Conservation (phyloP, 2,329 filamentous ascomycete genomes). For the Talaromyces albobiverticillius region DNA sequence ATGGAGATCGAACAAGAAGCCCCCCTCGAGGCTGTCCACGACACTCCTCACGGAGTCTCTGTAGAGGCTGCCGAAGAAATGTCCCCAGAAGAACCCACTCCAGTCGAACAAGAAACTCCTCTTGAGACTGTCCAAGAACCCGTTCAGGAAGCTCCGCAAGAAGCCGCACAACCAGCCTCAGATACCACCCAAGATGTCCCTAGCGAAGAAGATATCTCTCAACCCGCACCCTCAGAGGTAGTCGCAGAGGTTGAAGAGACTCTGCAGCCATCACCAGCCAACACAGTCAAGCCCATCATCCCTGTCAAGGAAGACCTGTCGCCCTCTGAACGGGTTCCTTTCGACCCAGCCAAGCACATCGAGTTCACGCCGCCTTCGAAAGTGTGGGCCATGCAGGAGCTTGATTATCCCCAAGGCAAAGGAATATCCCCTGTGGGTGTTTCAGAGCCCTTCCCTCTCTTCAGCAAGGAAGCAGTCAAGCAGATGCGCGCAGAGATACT, state of each 20-base stretch:
- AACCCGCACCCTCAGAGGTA: neutral
- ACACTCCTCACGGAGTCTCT: neutral
- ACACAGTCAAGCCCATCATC: constrained; percentile 24
- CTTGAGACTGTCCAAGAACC: neutral
- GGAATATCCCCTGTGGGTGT: constrained; percentile 63
- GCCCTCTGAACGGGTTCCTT: constrained; percentile 31
- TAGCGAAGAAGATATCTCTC: neutral
- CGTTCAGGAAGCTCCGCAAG: neutral
- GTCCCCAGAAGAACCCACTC: neutral
- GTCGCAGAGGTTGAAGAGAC: neutral
- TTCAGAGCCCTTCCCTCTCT: constrained; percentile 63
- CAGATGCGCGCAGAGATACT: constrained; percentile 64
- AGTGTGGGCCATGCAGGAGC: constrained; percentile 60
- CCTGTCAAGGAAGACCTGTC: constrained; percentile 28
- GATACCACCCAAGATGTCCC: neutral
- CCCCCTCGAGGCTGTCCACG: neutral
- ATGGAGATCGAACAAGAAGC: neutral
- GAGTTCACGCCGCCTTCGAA: constrained; percentile 50
- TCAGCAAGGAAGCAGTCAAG: constrained; percentile 59
- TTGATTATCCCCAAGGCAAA: constrained; percentile 53
- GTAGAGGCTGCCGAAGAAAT: neutral
- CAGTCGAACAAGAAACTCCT: neutral
- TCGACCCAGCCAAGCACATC: constrained; percentile 57
- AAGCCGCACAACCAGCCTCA: neutral
- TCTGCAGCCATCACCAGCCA: constrained; percentile 20